Conservation (phyloP, 1,139 yeast genomes). For the Schwanniomyces etchellsii region DNA sequence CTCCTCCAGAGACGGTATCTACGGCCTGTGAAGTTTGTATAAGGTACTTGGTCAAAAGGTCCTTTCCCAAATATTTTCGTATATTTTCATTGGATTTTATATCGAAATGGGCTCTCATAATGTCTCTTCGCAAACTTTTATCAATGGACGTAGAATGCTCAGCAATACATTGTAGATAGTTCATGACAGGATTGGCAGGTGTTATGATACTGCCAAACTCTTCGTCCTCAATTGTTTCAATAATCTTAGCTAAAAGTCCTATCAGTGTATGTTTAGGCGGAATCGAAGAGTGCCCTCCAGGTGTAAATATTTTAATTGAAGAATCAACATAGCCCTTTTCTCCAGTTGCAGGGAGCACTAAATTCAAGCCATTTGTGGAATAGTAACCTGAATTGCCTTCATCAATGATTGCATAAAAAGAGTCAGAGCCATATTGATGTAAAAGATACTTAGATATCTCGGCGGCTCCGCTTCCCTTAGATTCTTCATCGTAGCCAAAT, state of each 20-base stretch:
- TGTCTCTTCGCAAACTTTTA: constrained; percentile 25
- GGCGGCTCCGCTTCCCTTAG: constrained; percentile 33
- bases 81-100: constrained; percentile 35
- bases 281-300: constrained; percentile 46
- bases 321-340: constrained; percentile 44
- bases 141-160: constrained; percentile 29
- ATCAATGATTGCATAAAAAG: constrained; percentile 38
- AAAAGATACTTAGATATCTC: constrained; percentile 24
- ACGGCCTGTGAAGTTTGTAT: constrained; percentile 63
- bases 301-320: constrained; percentile 30
- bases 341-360: constrained; percentile 51
- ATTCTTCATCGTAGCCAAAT: constrained; percentile 48
- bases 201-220: constrained; percentile 31
- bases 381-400: constrained; percentile 36
- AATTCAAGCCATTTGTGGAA: constrained; percentile 36
- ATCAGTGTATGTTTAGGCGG: constrained; percentile 46
- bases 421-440: constrained; percentile 32
- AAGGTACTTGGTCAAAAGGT: constrained; percentile 29
- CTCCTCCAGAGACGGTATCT: constrained; percentile 67
- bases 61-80: constrained; percentile 23
- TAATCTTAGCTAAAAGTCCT: constrained; percentile 39
- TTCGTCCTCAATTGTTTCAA: constrained; percentile 30
- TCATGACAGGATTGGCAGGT: constrained; percentile 35
- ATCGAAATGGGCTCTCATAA: constrained; percentile 38
- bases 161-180: constrained; percentile 39